Evolutionary conservation across 805 yeast genomes (phyloP).

Genomic region (Suhomyces xylopsoci): DNA sequence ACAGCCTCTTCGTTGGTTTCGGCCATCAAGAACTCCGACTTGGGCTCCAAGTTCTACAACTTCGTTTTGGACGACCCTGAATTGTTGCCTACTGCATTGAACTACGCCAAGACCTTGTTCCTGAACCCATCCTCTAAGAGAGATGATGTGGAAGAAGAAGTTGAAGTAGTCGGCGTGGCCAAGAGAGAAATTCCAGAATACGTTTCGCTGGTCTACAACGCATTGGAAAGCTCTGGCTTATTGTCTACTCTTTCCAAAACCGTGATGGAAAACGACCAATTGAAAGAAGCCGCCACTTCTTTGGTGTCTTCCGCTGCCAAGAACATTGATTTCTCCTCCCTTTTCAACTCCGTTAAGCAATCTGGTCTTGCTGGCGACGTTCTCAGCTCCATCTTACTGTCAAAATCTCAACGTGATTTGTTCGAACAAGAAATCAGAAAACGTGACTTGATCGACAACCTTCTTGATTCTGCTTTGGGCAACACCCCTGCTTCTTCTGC

Average conservation of each 20-base stretch:
- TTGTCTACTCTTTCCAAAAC: conserved; percentile 20
- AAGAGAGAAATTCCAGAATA: conserved; percentile 13
- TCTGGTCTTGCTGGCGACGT: conserved; percentile 22
- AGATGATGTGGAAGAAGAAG: conserved; percentile 1
- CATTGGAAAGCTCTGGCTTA: conserved; percentile 21
- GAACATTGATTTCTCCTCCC: conserved; percentile 18
- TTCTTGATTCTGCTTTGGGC: conserved; percentile 7
- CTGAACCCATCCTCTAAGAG: conserved; percentile 7
- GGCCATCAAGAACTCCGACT: conserved; percentile 12
- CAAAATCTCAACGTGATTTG: not conserved
- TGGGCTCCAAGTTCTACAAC: conserved; percentile 15
- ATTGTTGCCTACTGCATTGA: conserved; percentile 11
- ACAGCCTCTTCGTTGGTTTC: conserved; percentile 13
- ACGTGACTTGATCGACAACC: conserved; percentile 6
- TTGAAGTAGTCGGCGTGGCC: not conserved
- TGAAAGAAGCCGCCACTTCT: conserved; percentile 17
- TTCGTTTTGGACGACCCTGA: conserved; percentile 15
- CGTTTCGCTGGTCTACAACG: conserved; percentile 16
- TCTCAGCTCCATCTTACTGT: conserved; percentile 9
- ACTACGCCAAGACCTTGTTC: conserved; percentile 15
- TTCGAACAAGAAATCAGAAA: not conserved
- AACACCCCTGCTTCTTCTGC: conserved; percentile 4
- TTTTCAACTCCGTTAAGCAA: conserved; percentile 23
- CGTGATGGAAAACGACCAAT: conserved; percentile 20
- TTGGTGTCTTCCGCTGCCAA: conserved; percentile 20